Conservation (phyloP, 306 rosid genomes). For the Cicer arietinum region DNA sequence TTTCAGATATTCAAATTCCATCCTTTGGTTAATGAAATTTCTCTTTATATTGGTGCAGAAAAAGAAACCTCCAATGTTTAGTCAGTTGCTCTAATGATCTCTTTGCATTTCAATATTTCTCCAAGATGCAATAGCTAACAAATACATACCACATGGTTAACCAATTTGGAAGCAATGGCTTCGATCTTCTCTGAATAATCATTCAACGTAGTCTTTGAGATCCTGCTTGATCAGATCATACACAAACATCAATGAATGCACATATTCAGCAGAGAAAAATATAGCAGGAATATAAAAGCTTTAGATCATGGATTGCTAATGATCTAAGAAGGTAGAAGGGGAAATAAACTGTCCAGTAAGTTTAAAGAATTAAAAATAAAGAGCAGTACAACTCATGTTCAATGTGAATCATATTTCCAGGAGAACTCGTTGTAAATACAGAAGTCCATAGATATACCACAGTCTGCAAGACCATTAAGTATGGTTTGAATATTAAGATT, state of each 20-base stretch:
- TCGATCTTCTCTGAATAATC: slow-evolving; percentile 88
- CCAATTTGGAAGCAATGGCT: slow-evolving; percentile 74
- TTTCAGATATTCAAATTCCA: slow-evolving; percentile 19
- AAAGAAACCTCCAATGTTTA: slow-evolving; percentile 18
- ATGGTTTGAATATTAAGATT: slow-evolving; percentile 6
- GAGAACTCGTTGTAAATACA: slow-evolving; percentile 15
- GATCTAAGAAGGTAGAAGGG: slow-evolving; percentile 21
- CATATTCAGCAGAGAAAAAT: slow-evolving; percentile 35
- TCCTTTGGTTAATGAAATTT: slow-evolving; percentile 1
- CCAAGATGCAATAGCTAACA: slow-evolving; percentile 28
- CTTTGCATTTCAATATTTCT: slow-evolving; percentile 27
- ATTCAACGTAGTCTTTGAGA: slow-evolving; percentile 75
- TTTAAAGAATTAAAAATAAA: neutral
- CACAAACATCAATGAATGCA: slow-evolving; percentile 30
- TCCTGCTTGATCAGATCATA: slow-evolving; percentile 54
- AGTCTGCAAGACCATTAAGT: slow-evolving; percentile 6
- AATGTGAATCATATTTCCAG: slow-evolving; percentile 9
- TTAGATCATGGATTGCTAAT: slow-evolving; percentile 20
- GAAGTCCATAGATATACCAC: slow-evolving; percentile 2
- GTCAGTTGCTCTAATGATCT: slow-evolving; percentile 16
- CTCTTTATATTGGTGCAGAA: neutral
- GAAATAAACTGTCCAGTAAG: slow-evolving; percentile 10
- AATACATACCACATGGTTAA: slow-evolving; percentile 54
- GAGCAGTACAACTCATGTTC: neutral
- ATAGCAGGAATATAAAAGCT: slow-evolving; percentile 26